A percentile compares a stretch with the other conserved stretches of the same genome.
Conservation (phyloP, 2,329 filamentous ascomycete genomes). For the Fusarium buxicola region DNA sequence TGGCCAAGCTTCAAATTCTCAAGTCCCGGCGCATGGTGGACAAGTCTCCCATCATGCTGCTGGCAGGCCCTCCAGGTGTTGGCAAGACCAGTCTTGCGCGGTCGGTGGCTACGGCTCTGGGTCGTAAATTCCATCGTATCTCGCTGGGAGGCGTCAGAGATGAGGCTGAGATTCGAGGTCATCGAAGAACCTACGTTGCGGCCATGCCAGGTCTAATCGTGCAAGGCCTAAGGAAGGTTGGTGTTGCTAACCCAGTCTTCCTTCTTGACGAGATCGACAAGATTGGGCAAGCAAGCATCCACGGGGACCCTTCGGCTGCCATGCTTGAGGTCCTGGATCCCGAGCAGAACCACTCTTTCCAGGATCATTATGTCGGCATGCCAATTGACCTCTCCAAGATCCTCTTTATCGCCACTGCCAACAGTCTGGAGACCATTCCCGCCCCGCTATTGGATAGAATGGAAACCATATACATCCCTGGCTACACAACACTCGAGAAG, state of each 20-base stretch:
- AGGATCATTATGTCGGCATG: conserved; percentile 95
- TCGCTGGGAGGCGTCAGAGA: conserved; percentile 95
- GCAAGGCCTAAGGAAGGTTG: conserved; percentile 93
- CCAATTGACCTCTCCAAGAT: conserved; percentile 97
- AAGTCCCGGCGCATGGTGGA: conserved; percentile 88
- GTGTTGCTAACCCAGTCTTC: conserved; percentile 94
- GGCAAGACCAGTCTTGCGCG: conserved; percentile 97
- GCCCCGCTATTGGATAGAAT: conserved; percentile 94
- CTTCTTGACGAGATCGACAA: conserved; percentile 98
- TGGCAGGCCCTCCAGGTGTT: conserved; percentile 92
- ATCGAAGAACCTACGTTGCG: conserved; percentile 94
- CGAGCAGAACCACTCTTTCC: conserved; percentile 95
- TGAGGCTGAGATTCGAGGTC: conserved; percentile 95
- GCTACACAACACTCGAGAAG: conserved; percentile 98
- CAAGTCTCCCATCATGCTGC: conserved; percentile 93
- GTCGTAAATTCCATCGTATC: conserved; percentile 96
- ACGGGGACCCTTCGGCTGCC: conserved; percentile 94
- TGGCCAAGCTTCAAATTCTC: conserved; percentile 77
- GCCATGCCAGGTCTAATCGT: conserved; percentile 99
- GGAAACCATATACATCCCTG: conserved; percentile 93
- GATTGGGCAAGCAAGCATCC: conserved; percentile 88
- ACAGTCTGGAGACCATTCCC: conserved; percentile 93
- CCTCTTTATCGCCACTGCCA: conserved; percentile 96
- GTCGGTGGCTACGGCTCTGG: conserved; percentile 90
- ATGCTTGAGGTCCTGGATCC: conserved; percentile 99